Percentiles rank a stretch among this genome's conserved stretches.
These are phyloP conservation scores for Didymosphaeria variabile DNA, from an alignment of 2,329 filamentous ascomycete genomes.

Conservation along the genomic window DNA sequence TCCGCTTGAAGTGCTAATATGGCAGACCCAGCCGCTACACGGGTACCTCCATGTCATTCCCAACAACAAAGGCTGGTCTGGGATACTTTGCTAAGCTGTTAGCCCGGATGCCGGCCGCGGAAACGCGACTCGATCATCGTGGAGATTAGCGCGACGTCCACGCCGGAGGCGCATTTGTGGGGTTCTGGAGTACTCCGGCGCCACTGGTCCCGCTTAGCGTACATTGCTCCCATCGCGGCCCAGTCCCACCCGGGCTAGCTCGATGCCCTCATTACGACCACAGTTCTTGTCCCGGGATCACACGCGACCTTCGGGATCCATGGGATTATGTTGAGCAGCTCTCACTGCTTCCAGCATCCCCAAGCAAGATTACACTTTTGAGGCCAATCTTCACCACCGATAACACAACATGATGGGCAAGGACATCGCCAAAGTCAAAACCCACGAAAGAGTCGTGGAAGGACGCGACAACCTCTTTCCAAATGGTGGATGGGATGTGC, in stretches of 20 bases:
- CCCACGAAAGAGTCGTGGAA: background rate
- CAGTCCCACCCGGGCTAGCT: background rate
- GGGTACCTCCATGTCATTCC: background rate
- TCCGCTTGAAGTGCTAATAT: too few species aligned
- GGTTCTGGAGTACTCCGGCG: background rate
- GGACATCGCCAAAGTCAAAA: background rate
- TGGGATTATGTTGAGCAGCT: too few species aligned
- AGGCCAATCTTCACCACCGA: background rate
- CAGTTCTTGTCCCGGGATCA: background rate
- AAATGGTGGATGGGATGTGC: slow-evolving; percentile 21
- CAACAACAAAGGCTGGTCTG: background rate
- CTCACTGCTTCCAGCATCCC: too few species aligned
- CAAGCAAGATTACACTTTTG: background rate
- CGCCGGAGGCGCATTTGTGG: background rate
- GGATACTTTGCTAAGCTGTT: background rate
- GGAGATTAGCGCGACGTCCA: background rate
- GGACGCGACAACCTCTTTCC: slow-evolving; percentile 9
- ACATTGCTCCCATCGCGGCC: background rate
- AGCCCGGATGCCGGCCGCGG: too few species aligned
- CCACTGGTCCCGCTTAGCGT: background rate
- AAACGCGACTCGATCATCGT: background rate
- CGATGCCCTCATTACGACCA: background rate
- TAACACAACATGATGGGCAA: background rate
- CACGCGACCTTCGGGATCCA: background rate
- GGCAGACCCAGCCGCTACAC: too few species aligned